Evolutionary conservation across 306 rosid species (phyloP).

Genomic region (Cajanus cajan): DNA sequence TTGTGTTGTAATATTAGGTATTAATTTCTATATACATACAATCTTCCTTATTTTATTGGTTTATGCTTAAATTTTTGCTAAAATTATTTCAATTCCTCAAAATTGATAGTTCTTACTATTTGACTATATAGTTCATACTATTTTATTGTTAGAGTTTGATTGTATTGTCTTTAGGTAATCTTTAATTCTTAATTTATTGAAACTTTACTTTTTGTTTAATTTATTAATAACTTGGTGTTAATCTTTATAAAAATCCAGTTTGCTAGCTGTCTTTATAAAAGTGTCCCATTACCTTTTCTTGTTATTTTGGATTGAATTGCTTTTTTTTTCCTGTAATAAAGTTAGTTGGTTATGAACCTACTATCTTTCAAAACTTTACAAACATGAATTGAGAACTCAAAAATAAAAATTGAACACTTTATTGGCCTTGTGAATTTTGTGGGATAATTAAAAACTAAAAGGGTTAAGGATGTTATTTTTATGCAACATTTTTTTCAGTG

Average conservation of each 20-base stretch:
- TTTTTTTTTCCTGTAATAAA: not conserved
- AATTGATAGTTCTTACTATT: slow-evolving; percentile 37
- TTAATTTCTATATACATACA: slow-evolving; percentile 2
- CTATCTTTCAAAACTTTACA: not conserved
- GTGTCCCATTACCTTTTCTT: not conserved
- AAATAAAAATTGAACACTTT: not conserved
- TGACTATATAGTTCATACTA: no score
- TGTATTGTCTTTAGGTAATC: slow-evolving; percentile 10
- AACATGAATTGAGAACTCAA: not conserved
- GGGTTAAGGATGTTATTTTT: not conserved
- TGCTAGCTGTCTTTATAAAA: not conserved
- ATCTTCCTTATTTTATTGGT: slow-evolving; percentile 10
- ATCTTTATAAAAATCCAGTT: not conserved
- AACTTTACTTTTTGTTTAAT: slow-evolving; percentile 18
- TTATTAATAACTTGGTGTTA: not conserved
- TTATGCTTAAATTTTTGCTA: slow-evolving; percentile 9
- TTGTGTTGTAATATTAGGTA: not conserved
- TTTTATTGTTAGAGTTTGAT: slow-evolving; percentile 53
- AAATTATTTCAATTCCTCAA: not conserved
- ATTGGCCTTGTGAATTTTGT: not conserved
- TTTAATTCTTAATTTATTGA: slow-evolving; percentile 1
- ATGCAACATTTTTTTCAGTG: not conserved
- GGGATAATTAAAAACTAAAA: not conserved
- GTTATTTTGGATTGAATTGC: not conserved
- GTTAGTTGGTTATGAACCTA: not conserved